phyloP scores from a whole-genome alignment of 805 yeast genomes.

The Metahyphopichia silvanorum region DNA sequence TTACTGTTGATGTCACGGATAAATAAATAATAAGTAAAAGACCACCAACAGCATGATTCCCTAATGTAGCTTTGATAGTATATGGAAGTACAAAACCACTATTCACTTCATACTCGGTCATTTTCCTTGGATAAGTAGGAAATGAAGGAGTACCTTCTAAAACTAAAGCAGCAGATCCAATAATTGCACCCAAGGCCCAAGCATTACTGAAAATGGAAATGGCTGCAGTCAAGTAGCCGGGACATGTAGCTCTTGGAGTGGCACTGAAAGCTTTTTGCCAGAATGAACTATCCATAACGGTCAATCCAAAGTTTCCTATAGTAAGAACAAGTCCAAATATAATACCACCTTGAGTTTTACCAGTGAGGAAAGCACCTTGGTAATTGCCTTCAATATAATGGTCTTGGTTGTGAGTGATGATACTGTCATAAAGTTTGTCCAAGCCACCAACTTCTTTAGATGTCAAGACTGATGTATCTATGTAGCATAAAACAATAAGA shows the following conservation, averaged over 20 bases:
- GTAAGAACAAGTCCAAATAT: slow-evolving; percentile 33
- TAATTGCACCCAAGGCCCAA: slow-evolving; percentile 34
- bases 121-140: slow-evolving; percentile 29
- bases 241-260: slow-evolving; percentile 29
- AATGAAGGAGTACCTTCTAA: slow-evolving; percentile 21
- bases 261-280: slow-evolving; percentile 41
- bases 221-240: slow-evolving; percentile 35
- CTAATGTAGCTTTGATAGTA: slow-evolving; percentile 27
- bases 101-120: slow-evolving; percentile 24
- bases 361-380: slow-evolving; percentile 32
- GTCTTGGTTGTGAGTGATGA: slow-evolving; percentile 11
- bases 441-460: slow-evolving; percentile 25
- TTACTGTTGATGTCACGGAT: slow-evolving; percentile 40
- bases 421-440: slow-evolving; percentile 21
- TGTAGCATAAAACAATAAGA: slow-evolving; percentile 21
- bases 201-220: slow-evolving; percentile 27
- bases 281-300: slow-evolving; percentile 37
- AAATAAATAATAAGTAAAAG: slow-evolving; percentile 30
- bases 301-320: slow-evolving; percentile 34
- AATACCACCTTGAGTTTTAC: slow-evolving; percentile 31
- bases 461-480: slow-evolving; percentile 22
- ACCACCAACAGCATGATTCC: slow-evolving; percentile 29
- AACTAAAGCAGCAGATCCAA: slow-evolving; percentile 30
- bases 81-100: slow-evolving; percentile 29
- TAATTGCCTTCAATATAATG: slow-evolving; percentile 29